These are phyloP conservation scores for Polygonum maritimum DNA, from an alignment of 148 eudicot genomes.

Conservation along the genomic window DNA sequence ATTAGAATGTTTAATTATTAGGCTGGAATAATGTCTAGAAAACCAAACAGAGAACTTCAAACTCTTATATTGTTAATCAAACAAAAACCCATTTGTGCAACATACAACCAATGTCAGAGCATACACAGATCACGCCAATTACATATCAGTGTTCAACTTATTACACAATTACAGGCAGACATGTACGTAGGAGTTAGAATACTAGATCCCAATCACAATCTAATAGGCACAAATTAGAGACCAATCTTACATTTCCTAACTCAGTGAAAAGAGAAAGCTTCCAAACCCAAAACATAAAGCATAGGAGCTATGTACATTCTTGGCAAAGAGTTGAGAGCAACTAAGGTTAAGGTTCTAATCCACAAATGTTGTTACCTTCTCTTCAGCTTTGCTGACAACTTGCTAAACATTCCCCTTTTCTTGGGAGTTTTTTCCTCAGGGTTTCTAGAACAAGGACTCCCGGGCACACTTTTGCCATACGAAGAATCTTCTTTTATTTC, in stretches of 20 bases:
- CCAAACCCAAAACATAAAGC: not conserved
- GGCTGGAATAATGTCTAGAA: too few relatives aligned
- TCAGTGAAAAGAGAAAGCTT: not conserved
- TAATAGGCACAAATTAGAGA: conserved; percentile 1
- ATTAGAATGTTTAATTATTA: too few relatives aligned
- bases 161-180: too few relatives aligned
- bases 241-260: not conserved
- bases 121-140: too few relatives aligned
- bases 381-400: not conserved
- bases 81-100: too few relatives aligned
- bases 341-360: not conserved
- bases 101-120: too few relatives aligned
- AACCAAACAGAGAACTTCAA: too few relatives aligned
- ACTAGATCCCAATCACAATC: not conserved
- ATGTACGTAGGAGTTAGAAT: too few relatives aligned
- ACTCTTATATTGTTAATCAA: too few relatives aligned
- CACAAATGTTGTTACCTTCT: not conserved
- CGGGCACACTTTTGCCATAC: not conserved
- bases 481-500: not conserved
- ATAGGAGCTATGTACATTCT: not conserved
- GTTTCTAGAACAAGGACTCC: not conserved
- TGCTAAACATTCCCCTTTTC: conserved; percentile 1
- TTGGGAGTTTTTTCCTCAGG: not conserved
- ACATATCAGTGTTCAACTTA: too few relatives aligned
- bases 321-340: not conserved